phyloP scores from a whole-genome alignment of 169 alveolate species.

The Cryptosporidium ubiquitum region DNA sequence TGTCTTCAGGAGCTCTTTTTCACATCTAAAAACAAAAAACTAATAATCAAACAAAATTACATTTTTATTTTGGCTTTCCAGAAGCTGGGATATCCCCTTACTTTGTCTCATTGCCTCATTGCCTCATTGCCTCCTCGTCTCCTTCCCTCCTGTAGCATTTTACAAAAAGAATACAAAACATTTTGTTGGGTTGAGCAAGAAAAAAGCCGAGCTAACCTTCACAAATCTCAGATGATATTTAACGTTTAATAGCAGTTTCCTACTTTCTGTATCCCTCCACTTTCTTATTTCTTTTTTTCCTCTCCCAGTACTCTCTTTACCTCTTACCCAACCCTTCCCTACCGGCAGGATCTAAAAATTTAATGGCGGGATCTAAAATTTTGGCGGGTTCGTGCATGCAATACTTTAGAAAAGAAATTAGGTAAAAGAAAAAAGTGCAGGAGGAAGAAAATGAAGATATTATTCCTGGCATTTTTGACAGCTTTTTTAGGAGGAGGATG shows the following conservation, averaged over 20 bases:
- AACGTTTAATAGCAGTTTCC: not conserved
- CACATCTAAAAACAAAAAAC: too few relatives aligned
- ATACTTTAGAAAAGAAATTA: not conserved
- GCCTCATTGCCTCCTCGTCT: too few relatives aligned
- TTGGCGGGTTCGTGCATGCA: constrained; percentile 13
- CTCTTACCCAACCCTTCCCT: not conserved
- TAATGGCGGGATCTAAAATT: not conserved
- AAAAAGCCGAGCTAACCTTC: not conserved
- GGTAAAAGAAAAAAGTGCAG: not conserved
- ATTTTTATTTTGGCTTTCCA: too few relatives aligned
- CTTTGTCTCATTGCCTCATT: too few relatives aligned
- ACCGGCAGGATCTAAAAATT: constrained; percentile 27
- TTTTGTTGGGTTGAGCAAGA: too few relatives aligned
- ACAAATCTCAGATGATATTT: not conserved
- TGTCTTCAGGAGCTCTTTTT: too few relatives aligned
- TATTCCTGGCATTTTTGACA: not conserved
- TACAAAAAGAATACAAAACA: too few relatives aligned
- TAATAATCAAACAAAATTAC: too few relatives aligned
- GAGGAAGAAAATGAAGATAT: constrained; percentile 4
- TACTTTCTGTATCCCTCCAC: not conserved
- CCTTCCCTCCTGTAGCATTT: too few relatives aligned
- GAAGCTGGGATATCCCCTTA: too few relatives aligned
- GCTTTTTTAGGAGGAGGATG: constrained; percentile 2
- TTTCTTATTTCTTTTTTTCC: not conserved
- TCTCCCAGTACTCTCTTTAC: not conserved